These are phyloP conservation scores for Rhytidiadelphus loreus DNA, from an alignment of 225 moss, liverwort and hornwort genomes.

Conservation along the genomic window DNA sequence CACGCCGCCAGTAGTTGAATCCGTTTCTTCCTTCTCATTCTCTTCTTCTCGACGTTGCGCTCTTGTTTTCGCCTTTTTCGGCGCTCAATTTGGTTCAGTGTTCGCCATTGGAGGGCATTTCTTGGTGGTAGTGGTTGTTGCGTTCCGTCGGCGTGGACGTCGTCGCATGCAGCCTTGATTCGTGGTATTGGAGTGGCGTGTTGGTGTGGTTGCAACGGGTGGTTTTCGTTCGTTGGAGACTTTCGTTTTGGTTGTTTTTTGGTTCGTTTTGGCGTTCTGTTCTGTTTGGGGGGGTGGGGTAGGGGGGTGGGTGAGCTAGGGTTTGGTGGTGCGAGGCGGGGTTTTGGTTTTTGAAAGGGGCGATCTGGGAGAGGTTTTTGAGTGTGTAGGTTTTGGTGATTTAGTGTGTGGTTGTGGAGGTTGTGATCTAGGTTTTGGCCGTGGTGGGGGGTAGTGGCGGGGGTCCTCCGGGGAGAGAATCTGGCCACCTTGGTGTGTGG, in stretches of 20 bases:
- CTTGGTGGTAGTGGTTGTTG: background rate
- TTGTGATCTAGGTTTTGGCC: constrained; percentile 16
- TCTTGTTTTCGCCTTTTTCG: background rate
- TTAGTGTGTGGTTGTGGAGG: background rate
- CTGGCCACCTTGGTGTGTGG: constrained; percentile 6
- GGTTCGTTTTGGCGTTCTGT: background rate
- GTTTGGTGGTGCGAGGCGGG: background rate
- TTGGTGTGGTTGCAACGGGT: background rate
- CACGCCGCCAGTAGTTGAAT: background rate
- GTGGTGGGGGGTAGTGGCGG: background rate
- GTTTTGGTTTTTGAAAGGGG: background rate
- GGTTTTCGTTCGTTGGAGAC: no score
- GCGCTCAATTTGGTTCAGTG: background rate
- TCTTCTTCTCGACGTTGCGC: background rate
- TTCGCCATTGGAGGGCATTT: background rate
- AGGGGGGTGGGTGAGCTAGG: background rate
- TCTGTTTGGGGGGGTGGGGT: background rate
- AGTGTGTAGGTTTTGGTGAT: background rate
- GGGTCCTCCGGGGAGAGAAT: constrained; percentile 4
- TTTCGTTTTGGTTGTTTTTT: background rate
- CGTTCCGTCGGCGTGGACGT: background rate
- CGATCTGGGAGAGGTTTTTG: background rate
- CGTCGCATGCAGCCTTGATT: background rate
- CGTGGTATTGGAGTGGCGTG: background rate
- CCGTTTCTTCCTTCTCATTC: background rate